Conservation (phyloP, 1,139 yeast genomes). For the Pichia sp. region DNA sequence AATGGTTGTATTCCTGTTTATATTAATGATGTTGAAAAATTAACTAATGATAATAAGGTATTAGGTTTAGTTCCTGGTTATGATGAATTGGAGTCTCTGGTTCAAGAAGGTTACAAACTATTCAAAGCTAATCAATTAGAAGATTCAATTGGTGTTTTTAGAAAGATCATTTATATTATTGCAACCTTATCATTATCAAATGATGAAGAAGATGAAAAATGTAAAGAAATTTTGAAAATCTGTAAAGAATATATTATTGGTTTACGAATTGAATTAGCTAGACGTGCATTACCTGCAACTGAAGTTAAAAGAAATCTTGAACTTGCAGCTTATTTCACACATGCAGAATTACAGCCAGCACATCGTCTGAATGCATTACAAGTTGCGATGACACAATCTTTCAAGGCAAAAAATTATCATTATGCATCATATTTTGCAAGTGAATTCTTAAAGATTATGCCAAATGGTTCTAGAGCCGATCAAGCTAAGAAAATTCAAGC, state of each 20-base stretch:
- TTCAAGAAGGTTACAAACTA: slow-evolving; percentile 71
- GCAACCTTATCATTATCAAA: slow-evolving; percentile 65
- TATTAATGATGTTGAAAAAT: slow-evolving; percentile 57
- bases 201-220: slow-evolving; percentile 70
- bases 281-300: slow-evolving; percentile 67
- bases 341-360: slow-evolving; percentile 70
- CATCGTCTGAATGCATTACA: slow-evolving; percentile 86
- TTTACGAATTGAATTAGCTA: slow-evolving; percentile 77
- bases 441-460: slow-evolving; percentile 63
- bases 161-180: slow-evolving; percentile 70
- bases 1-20: slow-evolving; percentile 65
- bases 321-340: slow-evolving; percentile 92
- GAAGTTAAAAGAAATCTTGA: slow-evolving; percentile 84
- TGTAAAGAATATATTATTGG: slow-evolving; percentile 92
- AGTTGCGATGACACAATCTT: slow-evolving; percentile 91
- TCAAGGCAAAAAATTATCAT: slow-evolving; percentile 79
- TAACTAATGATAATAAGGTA: slow-evolving; percentile 43
- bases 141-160: slow-evolving; percentile 72
- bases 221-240: slow-evolving; percentile 61
- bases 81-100: slow-evolving; percentile 55
- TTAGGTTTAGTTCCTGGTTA: slow-evolving; percentile 73
- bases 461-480: slow-evolving; percentile 77
- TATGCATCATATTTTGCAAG: slow-evolving; percentile 88
- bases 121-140: slow-evolving; percentile 81
- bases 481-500: slow-evolving; percentile 79